Evolutionary conservation across 2,329 filamentous ascomycete genomes (phyloP), one percentile per base, ranked within the genome.

Genomic region (Bipolaris sorokiniana): DNA sequence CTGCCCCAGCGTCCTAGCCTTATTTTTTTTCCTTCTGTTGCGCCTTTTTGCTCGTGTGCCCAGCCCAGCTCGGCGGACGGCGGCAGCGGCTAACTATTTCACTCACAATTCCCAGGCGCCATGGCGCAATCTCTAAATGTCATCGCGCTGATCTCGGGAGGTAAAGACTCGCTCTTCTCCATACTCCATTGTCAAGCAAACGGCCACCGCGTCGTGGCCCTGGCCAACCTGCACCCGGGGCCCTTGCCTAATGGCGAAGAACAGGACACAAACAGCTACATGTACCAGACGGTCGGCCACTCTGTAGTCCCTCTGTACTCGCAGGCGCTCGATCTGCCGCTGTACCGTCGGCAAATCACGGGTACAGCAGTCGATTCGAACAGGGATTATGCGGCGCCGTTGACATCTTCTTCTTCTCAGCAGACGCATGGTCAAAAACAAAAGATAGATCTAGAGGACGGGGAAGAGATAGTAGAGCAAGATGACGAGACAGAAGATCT

Each of bases 281-380:
- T 99, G 95, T 99, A 98, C 81, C 95, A 99, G 81, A 99, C 95
- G 3, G 91, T 97, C 58, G 95, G 95, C 11, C 92, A 98, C 77
- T 84, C 87, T 56, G 81, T 97, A 16, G 89, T 98, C 55, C 92
- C 93, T 2, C 83, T 97, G 15, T 98, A 97, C 74, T 88, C 88
- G 58, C 77, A 85, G 46, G 92, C 91, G 33, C 87, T 97, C 1
- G 87, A 84, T 0, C 82, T 98, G 33, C 94, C 94, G 22, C 82
- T 99, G 1, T 97, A 95, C 77, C 88, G 95, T 18, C 86, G 88
- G 66, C 81, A 86, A 51, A 97, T 98, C 65, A 73, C 76, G 1
- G 95, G 94, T 38, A 80, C 79, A 5, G 90, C 91, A 0, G 83
- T 90, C 20, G 87, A 92, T 68, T 87, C 86, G 36, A 85, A 84